Base-by-base conservation (phyloP, 2,329 filamentous ascomycete species). In the Falciphora oryzae region DNA sequence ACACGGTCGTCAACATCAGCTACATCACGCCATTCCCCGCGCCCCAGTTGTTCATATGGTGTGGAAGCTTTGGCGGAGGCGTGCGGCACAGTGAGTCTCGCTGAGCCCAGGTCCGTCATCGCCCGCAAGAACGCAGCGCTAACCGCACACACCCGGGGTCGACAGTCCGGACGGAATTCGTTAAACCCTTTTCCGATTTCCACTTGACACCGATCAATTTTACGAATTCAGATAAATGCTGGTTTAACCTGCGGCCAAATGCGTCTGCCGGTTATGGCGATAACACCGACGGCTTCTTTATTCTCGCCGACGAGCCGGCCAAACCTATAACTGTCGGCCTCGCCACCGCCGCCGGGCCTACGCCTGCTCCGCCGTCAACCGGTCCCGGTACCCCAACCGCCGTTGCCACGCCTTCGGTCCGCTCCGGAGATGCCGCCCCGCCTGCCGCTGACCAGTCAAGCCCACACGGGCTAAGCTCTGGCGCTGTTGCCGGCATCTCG, bases 1-100 rank as follows among this genome's bases (percentile, higher is more conserved):
- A 61, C 35, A 53, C 44, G 44, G 38, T 44, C 18, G 32, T 61
- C 59, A 61, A 61, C 5, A 35, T 61, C 31, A 61, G 29, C 35
- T 61, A 61, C 27, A 53, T 44, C 29, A 25, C 59, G 32, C 59
- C 59, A 4, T 61, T 61, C 31, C 4, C 22, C 11, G 59, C 31
- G 32, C 59, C 59, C 13, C 59, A 35, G 27, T 35, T 61, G 22
- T 44, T 38, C 7, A 53, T 18, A 53, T 61, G 31, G 31, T 61
- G 59, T 61, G n/a, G 57, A 16, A 58, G 18, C 25, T 28, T 28
- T 31, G 57, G 57, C 14, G 27, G 13, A 13, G 16, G 25, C 11
- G 14, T 31, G 25, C 57, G 57, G 16, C 28, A 58, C 25, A 58
- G 57, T 58, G 25, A 58, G 57, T 31, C 14, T 28, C 10, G n/a